Evolutionary conservation across 2,329 filamentous ascomycete species (phyloP), one percentile per base, ranked within the genome.

Genomic region (Trichoderma polysporum): DNA sequence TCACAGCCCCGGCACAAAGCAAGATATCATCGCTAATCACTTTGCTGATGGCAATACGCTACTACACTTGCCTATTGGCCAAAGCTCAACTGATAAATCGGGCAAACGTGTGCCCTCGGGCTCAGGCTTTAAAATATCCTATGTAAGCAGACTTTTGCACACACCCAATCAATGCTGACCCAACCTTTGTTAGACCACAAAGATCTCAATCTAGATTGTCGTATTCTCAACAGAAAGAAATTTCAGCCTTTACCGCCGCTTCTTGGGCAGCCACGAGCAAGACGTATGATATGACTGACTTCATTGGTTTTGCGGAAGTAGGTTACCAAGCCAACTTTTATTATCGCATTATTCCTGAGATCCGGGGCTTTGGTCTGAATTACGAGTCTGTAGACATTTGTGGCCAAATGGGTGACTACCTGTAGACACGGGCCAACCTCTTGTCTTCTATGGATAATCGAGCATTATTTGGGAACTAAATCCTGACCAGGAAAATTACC

Each of bases 371-470:
- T 45, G 56, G 35, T 37, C 56, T 60, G 29, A 60, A 60, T 22
- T 60, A 60, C 27, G 35, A 60, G 56, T 29, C 56, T 17, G 56
- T 60, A 27, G 56, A 60, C n/a, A 45, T 45, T 58, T 60, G 56
- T 17, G 56, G 56, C n/a, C 35, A 60, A 31, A 60, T 60, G 56
- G 35, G 35, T 12, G 35, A 37, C 45, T 60, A 10, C 9, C 29
- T 60, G 56, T 60, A 60, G 37, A 22, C 13, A 45, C 2, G 37
- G 56, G n/a, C n/a, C n/a, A n/a, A n/a, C n/a, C n/a, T n/a, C n/a
- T n/a, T n/a, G n/a, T n/a, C n/a, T n/a, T n/a, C n/a, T n/a, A n/a
- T n/a, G n/a, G n/a, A n/a, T n/a, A n/a, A n/a, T n/a, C n/a, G n/a
- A n/a, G n/a, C n/a, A n/a, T n/a, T n/a, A n/a, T n/a, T n/a, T n/a